Evolutionary conservation across 768 basidiomycete genomes (phyloP).

Genomic region (Dentipellis sp.): DNA sequence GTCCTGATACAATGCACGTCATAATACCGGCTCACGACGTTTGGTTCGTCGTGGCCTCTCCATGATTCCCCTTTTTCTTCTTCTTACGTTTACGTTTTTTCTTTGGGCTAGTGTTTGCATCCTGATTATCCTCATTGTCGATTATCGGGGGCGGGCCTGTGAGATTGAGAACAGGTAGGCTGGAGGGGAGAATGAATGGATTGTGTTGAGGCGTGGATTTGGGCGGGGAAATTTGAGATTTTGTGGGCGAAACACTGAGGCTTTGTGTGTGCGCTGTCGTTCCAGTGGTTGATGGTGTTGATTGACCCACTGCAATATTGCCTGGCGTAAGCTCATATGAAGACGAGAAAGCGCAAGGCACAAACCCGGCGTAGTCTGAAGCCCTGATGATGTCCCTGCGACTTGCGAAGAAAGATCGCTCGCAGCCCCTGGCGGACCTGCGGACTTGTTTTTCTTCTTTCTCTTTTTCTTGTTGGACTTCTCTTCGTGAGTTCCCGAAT

Average conservation of each 20-base stretch:
- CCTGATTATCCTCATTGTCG: not conserved
- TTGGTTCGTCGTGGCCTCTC: not conserved
- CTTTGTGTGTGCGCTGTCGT: too few species aligned
- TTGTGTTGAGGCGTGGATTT: not conserved
- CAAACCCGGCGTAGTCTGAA: not conserved
- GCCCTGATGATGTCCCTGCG: too few species aligned
- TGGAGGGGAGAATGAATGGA: not conserved
- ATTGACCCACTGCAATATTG: too few species aligned
- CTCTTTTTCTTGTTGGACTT: slow-evolving; percentile 20
- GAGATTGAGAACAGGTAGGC: slow-evolving; percentile 6
- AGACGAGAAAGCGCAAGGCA: too few species aligned
- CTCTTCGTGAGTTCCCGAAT: not conserved
- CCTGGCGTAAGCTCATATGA: too few species aligned
- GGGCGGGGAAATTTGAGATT: too few species aligned
- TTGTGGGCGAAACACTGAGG: too few species aligned
- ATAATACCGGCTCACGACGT: too few species aligned
- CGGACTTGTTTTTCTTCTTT: slow-evolving; percentile 11
- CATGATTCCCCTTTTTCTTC: slow-evolving; percentile 5
- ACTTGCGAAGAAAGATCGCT: too few species aligned
- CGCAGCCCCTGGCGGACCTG: too few species aligned
- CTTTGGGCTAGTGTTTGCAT: not conserved
- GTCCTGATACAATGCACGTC: not conserved
- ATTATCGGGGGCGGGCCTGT: slow-evolving; percentile 2
- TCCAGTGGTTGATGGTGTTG: too few species aligned
- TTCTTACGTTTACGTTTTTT: slow-evolving; percentile 7